Evolutionary conservation across 2,329 filamentous ascomycete genomes (phyloP), one percentile per base, ranked within the genome.

Genomic region (Xylariales sp.): DNA sequence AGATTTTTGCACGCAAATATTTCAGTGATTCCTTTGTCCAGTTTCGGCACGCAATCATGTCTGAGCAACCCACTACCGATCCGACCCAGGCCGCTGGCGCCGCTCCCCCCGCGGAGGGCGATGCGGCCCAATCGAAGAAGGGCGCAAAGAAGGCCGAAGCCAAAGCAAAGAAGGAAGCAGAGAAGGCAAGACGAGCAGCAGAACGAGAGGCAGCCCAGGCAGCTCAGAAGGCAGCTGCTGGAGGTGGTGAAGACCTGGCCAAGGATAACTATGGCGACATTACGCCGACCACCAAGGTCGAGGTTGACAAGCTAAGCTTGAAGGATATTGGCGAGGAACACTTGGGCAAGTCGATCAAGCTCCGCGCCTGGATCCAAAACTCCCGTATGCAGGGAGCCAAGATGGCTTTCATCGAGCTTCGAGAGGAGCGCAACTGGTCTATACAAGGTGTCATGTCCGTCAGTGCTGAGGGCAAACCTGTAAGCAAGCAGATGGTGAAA

Each of bases 401-500:
- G 71, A 84, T 96, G 69, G 85, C 81, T 29, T 96, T 96, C 67
- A 66, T 96, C 53, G 88, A 93, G 67, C 74, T 97, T 51, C 78
- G 88, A 46, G 76, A 88, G 62, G 81, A 86, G 60, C 70, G 76
- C 42, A 76, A 81, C 54, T 83, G 85, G 71, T 84, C 82, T 18
- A 83, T 96, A 27, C 90, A 96, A 69, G 88, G 84, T 36, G 83
- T 96, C 25, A 70, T 88, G 13, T 74, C 76, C 14, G 83, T 79
- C 33, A 78, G 77, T 54, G 65, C 71, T 57, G 78, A 88, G 53
- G 80, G 73, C 24, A 75, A 67, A 34, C 65, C 66, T 6, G 76
- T 89, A 25, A 85, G 79, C 45, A 83, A 82, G 60, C 88, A 87
- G 64, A 97, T 97, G 91, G 87, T 96, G 59, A 97, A 97, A 69